phyloP scores from a whole-genome alignment of 2,329 filamentous ascomycete genomes.

The Talaromyces sp. region DNA sequence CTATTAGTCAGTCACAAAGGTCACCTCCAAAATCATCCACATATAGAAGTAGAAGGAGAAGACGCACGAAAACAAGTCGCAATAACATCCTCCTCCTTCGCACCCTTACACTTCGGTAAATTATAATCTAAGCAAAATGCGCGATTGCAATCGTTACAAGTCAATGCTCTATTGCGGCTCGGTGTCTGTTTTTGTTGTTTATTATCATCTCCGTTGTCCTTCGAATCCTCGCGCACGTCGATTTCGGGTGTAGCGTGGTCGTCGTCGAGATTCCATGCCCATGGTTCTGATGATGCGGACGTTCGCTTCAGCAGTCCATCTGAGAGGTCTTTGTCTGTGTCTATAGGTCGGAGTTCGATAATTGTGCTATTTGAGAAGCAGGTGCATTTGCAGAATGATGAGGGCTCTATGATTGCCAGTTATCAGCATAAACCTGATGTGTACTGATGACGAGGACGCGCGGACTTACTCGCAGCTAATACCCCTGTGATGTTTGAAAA shows the following conservation, averaged over 20 bases:
- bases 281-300: constrained; percentile 20
- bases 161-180: constrained; percentile 42
- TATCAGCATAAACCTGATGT: neutral
- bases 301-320: neutral
- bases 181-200: constrained; percentile 26
- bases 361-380: constrained; percentile 67
- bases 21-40: neutral
- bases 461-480: constrained; percentile 36
- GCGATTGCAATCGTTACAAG: constrained; percentile 65
- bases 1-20: constrained; percentile 7
- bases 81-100: constrained; percentile 61
- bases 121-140: constrained; percentile 64
- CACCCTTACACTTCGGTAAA: constrained; percentile 59
- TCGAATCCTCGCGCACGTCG: constrained; percentile 23
- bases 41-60: neutral
- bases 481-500: constrained; percentile 29
- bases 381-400: constrained; percentile 70
- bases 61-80: constrained; percentile 62
- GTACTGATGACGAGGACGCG: neutral
- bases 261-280: constrained; percentile 18
- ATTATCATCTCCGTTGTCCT: constrained; percentile 18
- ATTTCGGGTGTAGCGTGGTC: constrained; percentile 20
- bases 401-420: constrained; percentile 34
- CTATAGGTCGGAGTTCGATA: constrained; percentile 55
- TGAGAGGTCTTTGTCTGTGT: constrained; percentile 11